A percentile compares a stretch with the other conserved stretches of the same genome.
These are phyloP conservation scores for Mesotaenium endlicherianum DNA, from an alignment of 139 green algal species.

Conservation along the genomic window DNA sequence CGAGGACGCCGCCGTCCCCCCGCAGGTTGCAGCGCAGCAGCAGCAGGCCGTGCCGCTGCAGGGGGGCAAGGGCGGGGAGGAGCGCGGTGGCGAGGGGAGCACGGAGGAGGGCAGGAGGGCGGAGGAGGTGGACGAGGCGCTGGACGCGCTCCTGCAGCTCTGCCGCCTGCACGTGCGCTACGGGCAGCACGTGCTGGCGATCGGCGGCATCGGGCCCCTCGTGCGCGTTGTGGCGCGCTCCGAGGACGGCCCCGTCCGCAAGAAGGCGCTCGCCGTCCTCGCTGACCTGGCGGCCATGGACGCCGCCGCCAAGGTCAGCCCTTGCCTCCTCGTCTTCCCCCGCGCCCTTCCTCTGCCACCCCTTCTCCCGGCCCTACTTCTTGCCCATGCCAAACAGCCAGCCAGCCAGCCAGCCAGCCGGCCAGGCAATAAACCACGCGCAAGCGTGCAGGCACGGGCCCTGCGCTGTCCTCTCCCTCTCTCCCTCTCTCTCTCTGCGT, in stretches of 20 bases:
- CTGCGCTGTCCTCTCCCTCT: too few relatives aligned
- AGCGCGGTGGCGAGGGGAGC: neutral
- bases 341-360: too few relatives aligned
- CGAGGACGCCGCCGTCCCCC: too few relatives aligned
- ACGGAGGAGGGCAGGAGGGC: neutral
- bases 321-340: too few relatives aligned
- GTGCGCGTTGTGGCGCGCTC: neutral
- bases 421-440: too few relatives aligned
- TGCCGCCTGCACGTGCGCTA: constrained; percentile 14
- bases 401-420: too few relatives aligned
- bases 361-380: too few relatives aligned
- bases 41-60: neutral
- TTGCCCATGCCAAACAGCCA: too few relatives aligned
- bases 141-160: constrained; percentile 20
- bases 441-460: too few relatives aligned
- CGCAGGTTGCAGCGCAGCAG: too few relatives aligned
- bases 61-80: neutral
- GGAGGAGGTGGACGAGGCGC: constrained; percentile 24
- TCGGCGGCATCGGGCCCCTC: constrained; percentile 6
- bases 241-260: neutral
- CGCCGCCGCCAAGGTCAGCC: neutral
- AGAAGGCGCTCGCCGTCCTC: constrained; percentile 1
- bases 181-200: constrained; percentile 11
- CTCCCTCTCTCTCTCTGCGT: too few relatives aligned
- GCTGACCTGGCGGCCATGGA: neutral